Evolutionary conservation across 2,329 filamentous ascomycete species (phyloP), one percentile per base, ranked within the genome.

Genomic region (Trichoderma oligosporum): DNA sequence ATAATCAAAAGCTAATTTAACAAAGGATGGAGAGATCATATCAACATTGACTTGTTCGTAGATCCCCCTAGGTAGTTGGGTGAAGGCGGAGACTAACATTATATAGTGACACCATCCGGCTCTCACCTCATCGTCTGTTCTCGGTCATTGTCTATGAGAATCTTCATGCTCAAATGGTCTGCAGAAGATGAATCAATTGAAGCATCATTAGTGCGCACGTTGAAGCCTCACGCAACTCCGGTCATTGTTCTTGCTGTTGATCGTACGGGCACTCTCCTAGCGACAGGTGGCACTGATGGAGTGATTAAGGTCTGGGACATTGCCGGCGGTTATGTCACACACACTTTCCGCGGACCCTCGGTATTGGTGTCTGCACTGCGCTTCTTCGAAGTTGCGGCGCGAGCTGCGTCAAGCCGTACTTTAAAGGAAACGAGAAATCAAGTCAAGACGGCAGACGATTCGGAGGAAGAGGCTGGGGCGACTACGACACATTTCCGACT

Each of bases 261-360:
- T 70, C 81, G 84, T 54, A 96, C 92, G 1, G 88, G 92, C 67
- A 96, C 93, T 2, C 78, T 99, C 11, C 79, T 99, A 41, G 94
- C 92, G 14, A 97, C 93, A 14, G 94, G 95, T 61, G 90, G 89
- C 47, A 92, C 94, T 3, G 94, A 99, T 69, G 94, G 94, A 22
- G 84, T 88, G 1, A 89, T 97, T 66, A 99, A 99, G 72, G 87
- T 99, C 52, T 99, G 93, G 93, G 94, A 99, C 73, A 91, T 99
- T 59, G 79, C 81, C 48, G 90, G 87, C 42, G 94, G 94, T 20
- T 97, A 89, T 71, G 85, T 91, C 29, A 99, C 95, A 25, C 94
- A 99, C 73, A 96, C 91, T 0, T 96, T 99, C 72, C 88, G 93
- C 64, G 92, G 92, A 1, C 93, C 96, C 57, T 91, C 91, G 59